A percentile compares a stretch with the other conserved stretches of the same genome.
Evolutionary conservation across 257 asterid species (phyloP).

Genomic region (Plantago major): DNA sequence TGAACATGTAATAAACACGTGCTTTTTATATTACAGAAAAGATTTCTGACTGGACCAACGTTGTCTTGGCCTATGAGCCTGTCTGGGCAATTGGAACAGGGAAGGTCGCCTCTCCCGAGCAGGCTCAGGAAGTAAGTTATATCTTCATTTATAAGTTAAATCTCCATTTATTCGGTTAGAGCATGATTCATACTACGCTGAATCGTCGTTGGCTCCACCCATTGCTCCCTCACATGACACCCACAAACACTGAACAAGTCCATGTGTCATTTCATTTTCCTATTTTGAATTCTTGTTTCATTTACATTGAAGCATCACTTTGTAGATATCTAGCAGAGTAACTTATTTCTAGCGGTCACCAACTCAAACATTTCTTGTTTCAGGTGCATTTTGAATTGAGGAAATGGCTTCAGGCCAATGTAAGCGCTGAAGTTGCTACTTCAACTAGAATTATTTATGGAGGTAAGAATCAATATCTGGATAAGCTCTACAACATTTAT

Average conservation of each 20-base stretch:
- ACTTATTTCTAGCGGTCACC: constrained; percentile 14
- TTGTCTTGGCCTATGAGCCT: constrained; percentile 97
- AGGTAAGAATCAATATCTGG: constrained; percentile 38
- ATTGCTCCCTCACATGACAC: background rate
- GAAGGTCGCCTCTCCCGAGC: constrained; percentile 92
- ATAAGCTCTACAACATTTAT: no score
- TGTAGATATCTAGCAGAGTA: background rate
- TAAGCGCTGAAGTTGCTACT: constrained; percentile 66
- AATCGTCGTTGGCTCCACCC: constrained; percentile 2
- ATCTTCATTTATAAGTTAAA: constrained; percentile 30
- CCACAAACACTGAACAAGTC: background rate
- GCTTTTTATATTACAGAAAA: constrained; percentile 37
- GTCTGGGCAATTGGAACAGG: constrained; percentile 99
- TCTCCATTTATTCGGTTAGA: background rate
- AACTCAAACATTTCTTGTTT: constrained; percentile 7
- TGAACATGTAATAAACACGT: constrained; percentile 3
- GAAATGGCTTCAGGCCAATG: constrained; percentile 82
- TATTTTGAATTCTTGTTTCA: background rate
- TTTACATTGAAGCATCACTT: background rate
- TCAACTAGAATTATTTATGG: constrained; percentile 95
- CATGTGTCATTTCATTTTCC: background rate
- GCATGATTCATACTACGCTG: constrained; percentile 4
- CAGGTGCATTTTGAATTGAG: constrained; percentile 90
- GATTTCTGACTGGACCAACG: constrained; percentile 73
- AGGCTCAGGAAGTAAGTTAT: constrained; percentile 92